Percentiles rank a stretch among this genome's conserved stretches.
phyloP scores from a whole-genome alignment of 75 land plant genomes.

The Pinus albicaulis region DNA sequence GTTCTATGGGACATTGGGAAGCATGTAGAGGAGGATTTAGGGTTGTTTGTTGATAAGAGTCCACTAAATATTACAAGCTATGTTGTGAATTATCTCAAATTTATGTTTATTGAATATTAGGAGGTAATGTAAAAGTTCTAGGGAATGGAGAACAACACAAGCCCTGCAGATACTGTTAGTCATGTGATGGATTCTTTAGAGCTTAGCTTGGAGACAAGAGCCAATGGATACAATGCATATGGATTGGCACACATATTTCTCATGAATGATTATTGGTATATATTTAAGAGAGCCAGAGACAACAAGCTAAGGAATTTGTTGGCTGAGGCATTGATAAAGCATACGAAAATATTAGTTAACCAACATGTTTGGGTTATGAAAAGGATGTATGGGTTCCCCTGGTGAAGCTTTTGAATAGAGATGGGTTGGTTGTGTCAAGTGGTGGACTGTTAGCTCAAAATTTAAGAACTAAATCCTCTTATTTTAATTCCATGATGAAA shows the following conservation, averaged over 20 bases:
- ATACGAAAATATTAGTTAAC: not conserved
- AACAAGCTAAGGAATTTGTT: constrained; percentile 23
- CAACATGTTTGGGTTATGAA: constrained; percentile 12
- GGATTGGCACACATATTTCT: constrained; percentile 29
- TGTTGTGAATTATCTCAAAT: no score
- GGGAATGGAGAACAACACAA: not conserved
- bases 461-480: no score
- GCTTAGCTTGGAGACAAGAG: constrained; percentile 7
- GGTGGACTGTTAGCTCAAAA: no score
- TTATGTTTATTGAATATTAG: no score
- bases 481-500: no score
- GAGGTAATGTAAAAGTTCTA: not conserved
- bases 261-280: constrained; percentile 32
- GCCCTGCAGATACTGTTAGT: constrained; percentile 1
- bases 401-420: no score
- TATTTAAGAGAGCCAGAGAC: constrained; percentile 22
- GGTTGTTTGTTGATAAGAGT: no score
- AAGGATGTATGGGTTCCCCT: constrained; percentile 7
- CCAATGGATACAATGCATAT: constrained; percentile 15
- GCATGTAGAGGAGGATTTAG: no score
- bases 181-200: constrained; percentile 16
- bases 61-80: no score
- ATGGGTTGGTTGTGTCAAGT: no score
- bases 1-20: no score
- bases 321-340: constrained; percentile 21